These are phyloP conservation scores for Dendrobium officinale DNA, from an alignment of 106 monocot species.

Conservation along the genomic window DNA sequence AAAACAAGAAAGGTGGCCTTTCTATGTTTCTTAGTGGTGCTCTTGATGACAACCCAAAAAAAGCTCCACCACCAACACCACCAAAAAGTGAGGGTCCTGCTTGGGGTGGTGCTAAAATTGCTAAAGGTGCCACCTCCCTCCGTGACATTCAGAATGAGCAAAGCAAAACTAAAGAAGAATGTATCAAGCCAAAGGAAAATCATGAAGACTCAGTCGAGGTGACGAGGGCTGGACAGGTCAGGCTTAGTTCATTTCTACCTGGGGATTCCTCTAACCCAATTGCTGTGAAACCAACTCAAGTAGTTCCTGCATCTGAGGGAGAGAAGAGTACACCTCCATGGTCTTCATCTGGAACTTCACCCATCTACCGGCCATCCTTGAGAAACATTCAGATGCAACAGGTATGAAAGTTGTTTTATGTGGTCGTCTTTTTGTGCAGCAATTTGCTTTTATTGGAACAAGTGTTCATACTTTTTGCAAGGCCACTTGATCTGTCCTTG, in stretches of 20 bases:
- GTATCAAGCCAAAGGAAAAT: conserved; percentile 20
- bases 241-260: conserved; percentile 43
- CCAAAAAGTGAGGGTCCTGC: conserved; percentile 89
- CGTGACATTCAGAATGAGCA: conserved; percentile 93
- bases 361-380: conserved; percentile 57
- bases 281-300: conserved; percentile 30
- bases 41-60: conserved; percentile 65
- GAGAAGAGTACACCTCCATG: conserved; percentile 83
- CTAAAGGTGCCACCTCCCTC: conserved; percentile 51
- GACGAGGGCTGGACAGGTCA: conserved; percentile 28
- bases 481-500: no score
- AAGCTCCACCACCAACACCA: conserved; percentile 43
- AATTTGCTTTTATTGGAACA: background rate
- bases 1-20: conserved; percentile 87
- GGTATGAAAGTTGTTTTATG: conserved; percentile 30
- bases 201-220: conserved; percentile 19
- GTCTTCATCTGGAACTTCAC: conserved; percentile 68
- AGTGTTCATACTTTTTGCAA: background rate
- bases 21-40: conserved; percentile 96
- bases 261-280: conserved; percentile 37
- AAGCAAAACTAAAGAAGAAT: conserved; percentile 39
- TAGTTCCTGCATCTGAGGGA: conserved; percentile 28
- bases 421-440: background rate
- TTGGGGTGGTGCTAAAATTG: conserved; percentile 74
- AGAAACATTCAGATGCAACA: conserved; percentile 96